phyloP scores from a whole-genome alignment of 371 early-diverging fungal genomes.

The Fennellomyces sp. region DNA sequence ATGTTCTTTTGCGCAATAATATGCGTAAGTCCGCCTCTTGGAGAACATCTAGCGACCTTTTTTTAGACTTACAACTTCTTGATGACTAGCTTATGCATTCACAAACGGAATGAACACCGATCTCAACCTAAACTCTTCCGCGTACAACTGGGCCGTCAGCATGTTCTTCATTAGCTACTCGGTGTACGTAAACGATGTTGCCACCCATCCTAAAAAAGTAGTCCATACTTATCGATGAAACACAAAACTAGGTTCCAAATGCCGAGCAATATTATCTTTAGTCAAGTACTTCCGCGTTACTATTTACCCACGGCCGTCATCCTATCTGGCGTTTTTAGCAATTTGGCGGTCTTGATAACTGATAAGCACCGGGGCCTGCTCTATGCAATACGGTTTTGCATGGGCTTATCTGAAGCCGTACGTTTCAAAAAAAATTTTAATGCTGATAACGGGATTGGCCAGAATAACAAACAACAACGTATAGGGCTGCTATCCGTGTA shows the following conservation, averaged over 20 bases:
- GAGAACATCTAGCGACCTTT: too few relatives aligned
- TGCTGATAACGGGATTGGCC: not conserved
- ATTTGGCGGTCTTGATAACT: not conserved
- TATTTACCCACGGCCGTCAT: conserved; percentile 6
- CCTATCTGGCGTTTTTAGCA: conserved; percentile 1
- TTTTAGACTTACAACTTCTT: not conserved
- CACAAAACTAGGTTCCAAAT: conserved; percentile 11
- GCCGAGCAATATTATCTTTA: conserved; percentile 9
- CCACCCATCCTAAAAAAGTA: too few relatives aligned
- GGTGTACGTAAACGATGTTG: conserved; percentile 9
- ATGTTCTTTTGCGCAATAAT: conserved; percentile 7
- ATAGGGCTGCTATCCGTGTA: conserved; percentile 11
- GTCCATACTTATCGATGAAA: not conserved
- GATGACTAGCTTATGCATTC: conserved; percentile 15
- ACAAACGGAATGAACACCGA: conserved; percentile 25
- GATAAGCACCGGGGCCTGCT: conserved; percentile 1
- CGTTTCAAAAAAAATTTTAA: not conserved
- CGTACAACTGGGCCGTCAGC: conserved; percentile 18
- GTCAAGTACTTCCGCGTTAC: conserved; percentile 1
- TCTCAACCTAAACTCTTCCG: conserved; percentile 15
- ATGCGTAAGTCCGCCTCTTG: conserved; percentile 3
- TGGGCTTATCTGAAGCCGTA: conserved; percentile 8
- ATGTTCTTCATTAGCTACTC: conserved; percentile 20
- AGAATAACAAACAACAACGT: not conserved
- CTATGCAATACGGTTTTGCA: conserved; percentile 1